Evolutionary conservation across 2,329 filamentous ascomycete species (phyloP).

Genomic region (Penicillium decumbens): DNA sequence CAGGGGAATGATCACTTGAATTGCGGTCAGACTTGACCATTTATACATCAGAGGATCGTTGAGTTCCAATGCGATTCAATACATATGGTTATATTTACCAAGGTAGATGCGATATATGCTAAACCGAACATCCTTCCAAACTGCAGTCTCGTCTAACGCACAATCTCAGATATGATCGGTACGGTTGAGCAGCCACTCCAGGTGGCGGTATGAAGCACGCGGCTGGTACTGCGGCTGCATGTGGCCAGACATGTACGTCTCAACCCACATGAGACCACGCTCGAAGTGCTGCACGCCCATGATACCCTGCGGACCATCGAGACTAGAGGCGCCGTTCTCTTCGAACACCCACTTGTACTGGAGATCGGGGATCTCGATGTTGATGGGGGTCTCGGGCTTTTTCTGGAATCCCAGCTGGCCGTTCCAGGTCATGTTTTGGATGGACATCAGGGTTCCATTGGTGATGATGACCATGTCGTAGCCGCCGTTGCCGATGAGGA

Average conservation of each 20-base stretch:
- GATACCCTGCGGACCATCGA: conserved; percentile 60
- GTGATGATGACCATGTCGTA: conserved; percentile 67
- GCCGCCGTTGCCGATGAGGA: conserved; percentile 68
- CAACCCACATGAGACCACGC: conserved; percentile 68
- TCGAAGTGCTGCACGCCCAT: conserved; percentile 70
- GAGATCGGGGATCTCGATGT: conserved; percentile 45
- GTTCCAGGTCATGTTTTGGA: conserved; percentile 82
- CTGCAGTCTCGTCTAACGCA: neutral
- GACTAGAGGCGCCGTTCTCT: conserved; percentile 59
- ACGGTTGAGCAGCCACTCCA: conserved; percentile 42
- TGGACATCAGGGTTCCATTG: conserved; percentile 66
- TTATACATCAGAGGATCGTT: neutral
- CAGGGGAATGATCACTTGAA: neutral
- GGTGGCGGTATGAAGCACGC: conserved; percentile 62
- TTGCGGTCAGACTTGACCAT: neutral
- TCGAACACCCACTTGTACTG: conserved; percentile 51
- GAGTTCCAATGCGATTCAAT: neutral
- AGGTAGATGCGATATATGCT: neutral
- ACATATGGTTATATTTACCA: neutral
- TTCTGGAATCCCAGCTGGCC: conserved; percentile 66
- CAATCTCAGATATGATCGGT: conserved; percentile 24
- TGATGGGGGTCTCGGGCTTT: conserved; percentile 53
- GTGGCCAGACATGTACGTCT: conserved; percentile 35
- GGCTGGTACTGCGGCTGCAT: conserved; percentile 62
- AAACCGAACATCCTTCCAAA: neutral